These are phyloP conservation scores for Lumnitzera littorea DNA, from an alignment of 345 rosid genomes.

Conservation along the genomic window DNA sequence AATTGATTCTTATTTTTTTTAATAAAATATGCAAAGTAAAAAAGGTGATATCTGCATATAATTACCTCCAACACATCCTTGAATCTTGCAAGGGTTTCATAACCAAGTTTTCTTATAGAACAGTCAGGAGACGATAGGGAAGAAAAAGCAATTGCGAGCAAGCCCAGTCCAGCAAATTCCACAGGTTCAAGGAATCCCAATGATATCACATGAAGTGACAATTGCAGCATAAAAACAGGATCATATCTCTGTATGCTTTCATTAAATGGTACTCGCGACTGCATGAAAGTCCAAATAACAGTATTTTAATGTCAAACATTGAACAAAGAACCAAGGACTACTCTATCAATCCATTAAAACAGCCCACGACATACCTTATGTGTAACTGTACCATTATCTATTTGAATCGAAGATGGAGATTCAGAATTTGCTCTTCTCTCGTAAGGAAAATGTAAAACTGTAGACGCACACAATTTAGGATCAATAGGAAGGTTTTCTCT, in stretches of 20 bases:
- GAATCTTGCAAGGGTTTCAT: slow-evolving; percentile 60
- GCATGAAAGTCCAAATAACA: slow-evolving; percentile 13
- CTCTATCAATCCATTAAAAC: too few species aligned
- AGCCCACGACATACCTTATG: slow-evolving; percentile 13
- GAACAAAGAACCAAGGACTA: background rate
- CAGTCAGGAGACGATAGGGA: slow-evolving; percentile 80
- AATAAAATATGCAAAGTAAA: background rate
- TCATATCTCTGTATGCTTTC: slow-evolving; percentile 46
- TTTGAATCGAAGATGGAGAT: slow-evolving; percentile 14
- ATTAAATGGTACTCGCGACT: slow-evolving; percentile 27
- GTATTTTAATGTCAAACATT: background rate
- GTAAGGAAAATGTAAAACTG: slow-evolving; percentile 62
- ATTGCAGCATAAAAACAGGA: slow-evolving; percentile 72
- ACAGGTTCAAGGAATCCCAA: slow-evolving; percentile 62
- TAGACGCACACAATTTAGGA: slow-evolving; percentile 58
- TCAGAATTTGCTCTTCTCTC: slow-evolving; percentile 31
- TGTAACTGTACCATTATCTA: slow-evolving; percentile 8
- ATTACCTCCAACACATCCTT: slow-evolving; percentile 70
- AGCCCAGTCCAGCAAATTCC: slow-evolving; percentile 78
- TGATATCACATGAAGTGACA: slow-evolving; percentile 56
- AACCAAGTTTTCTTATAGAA: slow-evolving; percentile 74
- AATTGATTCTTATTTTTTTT: too few species aligned
- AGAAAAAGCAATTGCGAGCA: slow-evolving; percentile 81
- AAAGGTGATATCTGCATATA: background rate
- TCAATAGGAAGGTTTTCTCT: slow-evolving; percentile 80